Percentiles rank a stretch among this genome's conserved stretches.
These are phyloP conservation scores for Acanthamoeba sp. DNA, from an alignment of 208 protist species.

Conservation along the genomic window DNA sequence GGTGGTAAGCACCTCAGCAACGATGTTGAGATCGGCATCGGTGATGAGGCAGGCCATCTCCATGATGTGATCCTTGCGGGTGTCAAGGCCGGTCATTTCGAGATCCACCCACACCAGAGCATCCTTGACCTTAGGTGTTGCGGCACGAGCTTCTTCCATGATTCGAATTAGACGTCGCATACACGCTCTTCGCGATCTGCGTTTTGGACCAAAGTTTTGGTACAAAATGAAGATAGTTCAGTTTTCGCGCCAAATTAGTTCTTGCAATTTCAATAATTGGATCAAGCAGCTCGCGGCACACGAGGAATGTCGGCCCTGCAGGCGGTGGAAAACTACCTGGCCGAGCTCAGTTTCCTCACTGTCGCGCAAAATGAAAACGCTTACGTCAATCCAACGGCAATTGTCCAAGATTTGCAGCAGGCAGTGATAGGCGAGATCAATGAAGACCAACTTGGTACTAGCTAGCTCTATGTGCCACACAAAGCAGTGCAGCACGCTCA, in stretches of 20 bases:
- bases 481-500: not conserved
- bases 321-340: slow-evolving; percentile 61
- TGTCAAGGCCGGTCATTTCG: slow-evolving; percentile 88
- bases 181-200: not conserved
- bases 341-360: slow-evolving; percentile 46
- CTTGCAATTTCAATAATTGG: not conserved
- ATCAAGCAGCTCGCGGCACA: too few relatives aligned
- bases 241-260: not conserved
- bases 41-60: slow-evolving; percentile 87
- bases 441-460: slow-evolving; percentile 52
- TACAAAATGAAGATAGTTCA: not conserved
- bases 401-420: slow-evolving; percentile 59
- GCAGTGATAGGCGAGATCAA: slow-evolving; percentile 22
- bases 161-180: slow-evolving; percentile 13
- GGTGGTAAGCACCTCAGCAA: slow-evolving; percentile 68
- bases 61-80: slow-evolving; percentile 81
- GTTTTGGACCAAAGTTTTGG: not conserved
- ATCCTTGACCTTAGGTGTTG: not conserved
- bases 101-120: slow-evolving; percentile 86
- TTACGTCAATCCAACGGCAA: slow-evolving; percentile 57
- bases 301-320: not conserved
- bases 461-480: not conserved
- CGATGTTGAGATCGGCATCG: slow-evolving; percentile 81
- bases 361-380: slow-evolving; percentile 36
- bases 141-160: slow-evolving; percentile 13